Conservation (phyloP, 169 alveolate species). For the Pseudocohnilembus persalinus region DNA sequence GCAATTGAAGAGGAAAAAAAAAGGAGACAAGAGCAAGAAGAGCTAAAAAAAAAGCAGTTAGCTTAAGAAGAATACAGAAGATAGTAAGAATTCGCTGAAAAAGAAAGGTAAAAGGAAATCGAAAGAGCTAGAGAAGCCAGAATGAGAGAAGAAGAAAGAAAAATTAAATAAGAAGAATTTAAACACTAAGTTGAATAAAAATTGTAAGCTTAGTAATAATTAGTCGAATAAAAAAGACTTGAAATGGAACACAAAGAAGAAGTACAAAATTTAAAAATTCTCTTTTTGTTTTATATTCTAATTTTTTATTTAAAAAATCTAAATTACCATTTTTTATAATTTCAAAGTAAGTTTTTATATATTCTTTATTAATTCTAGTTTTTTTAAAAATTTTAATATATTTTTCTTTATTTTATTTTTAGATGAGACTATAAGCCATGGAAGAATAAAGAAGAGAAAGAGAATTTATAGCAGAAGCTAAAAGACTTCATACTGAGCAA, state of each 20-base stretch:
- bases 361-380: constrained; percentile 3
- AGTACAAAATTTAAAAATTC: constrained; percentile 35
- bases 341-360: no score
- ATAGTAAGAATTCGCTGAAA: constrained; percentile 51
- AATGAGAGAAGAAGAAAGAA: constrained; percentile 59
- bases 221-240: constrained; percentile 46
- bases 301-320: background rate
- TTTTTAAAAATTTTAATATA: background rate
- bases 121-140: constrained; percentile 43
- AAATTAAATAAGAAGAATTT: constrained; percentile 51
- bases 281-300: background rate
- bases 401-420: background rate
- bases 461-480: constrained; percentile 38
- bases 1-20: constrained; percentile 43
- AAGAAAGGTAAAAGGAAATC: constrained; percentile 43
- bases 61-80: constrained; percentile 29
- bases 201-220: constrained; percentile 40
- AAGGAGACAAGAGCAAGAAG: constrained; percentile 34
- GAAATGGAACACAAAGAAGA: constrained; percentile 58
- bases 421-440: background rate
- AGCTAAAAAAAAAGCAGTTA: constrained; percentile 19
- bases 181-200: constrained; percentile 52
- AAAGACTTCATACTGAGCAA: constrained; percentile 46
- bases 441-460: constrained; percentile 44
- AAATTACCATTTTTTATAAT: no score